Conservation (phyloP, 768 basidiomycete species). For the Tylopilus balloui region DNA sequence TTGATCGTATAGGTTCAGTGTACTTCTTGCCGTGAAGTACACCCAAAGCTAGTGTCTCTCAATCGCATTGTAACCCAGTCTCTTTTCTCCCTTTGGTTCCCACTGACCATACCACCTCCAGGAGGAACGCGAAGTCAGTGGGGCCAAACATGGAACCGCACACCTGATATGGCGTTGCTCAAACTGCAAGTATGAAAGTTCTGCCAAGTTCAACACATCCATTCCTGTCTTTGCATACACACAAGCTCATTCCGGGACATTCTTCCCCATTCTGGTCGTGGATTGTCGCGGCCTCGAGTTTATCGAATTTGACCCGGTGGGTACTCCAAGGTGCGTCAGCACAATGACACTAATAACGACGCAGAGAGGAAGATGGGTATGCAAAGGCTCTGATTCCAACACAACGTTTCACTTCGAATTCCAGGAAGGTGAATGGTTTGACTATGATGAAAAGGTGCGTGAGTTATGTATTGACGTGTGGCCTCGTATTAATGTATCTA, state of each 20-base stretch:
- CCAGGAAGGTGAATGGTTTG: conserved; percentile 59
- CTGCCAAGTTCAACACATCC: conserved; percentile 68
- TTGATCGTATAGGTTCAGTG: conserved; percentile 57
- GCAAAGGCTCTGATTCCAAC: conserved; percentile 54
- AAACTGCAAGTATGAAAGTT: conserved; percentile 74
- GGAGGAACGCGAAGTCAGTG: conserved; percentile 64
- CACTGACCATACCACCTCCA: conserved; percentile 27
- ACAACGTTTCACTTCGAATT: conserved; percentile 64
- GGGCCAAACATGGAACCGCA: conserved; percentile 63
- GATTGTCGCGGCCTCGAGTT: conserved; percentile 91
- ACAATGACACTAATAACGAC: neutral
- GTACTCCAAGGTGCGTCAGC: conserved; percentile 11
- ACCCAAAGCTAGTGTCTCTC: conserved; percentile 66
- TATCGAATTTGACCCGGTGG: conserved; percentile 70
- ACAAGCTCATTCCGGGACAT: conserved; percentile 54
- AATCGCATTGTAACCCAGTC: conserved; percentile 55
- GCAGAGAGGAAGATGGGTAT: conserved; percentile 72
- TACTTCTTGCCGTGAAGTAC: conserved; percentile 71
- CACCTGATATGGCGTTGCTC: conserved; percentile 82
- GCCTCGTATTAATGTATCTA: neutral
- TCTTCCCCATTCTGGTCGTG: conserved; percentile 61
- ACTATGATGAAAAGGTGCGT: conserved; percentile 86
- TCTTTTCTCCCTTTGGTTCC: neutral
- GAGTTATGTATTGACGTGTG: too few relatives aligned
- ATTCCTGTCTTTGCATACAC: conserved; percentile 51